These are phyloP conservation scores for Plasmodium berghei DNA, from an alignment of 169 alveolate species.

Conservation along the genomic window DNA sequence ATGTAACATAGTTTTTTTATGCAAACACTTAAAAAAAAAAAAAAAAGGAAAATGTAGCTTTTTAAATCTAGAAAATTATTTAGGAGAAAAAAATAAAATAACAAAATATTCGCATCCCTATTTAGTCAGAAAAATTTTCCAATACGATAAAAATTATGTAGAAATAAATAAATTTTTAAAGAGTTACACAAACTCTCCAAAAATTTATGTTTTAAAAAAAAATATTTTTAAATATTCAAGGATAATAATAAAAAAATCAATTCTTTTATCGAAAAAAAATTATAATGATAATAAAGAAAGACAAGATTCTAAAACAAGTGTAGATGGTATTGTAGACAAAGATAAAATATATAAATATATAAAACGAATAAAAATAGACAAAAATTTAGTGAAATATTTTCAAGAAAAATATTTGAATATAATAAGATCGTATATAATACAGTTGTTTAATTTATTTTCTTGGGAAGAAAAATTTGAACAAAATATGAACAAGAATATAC, in stretches of 20 bases:
- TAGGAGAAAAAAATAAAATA: background rate
- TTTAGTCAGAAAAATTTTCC: slow-evolving; percentile 24
- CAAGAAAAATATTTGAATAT: slow-evolving; percentile 16
- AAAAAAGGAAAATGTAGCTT: slow-evolving; percentile 2
- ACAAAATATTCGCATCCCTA: background rate
- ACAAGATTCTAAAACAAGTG: too few relatives aligned
- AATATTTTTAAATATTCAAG: background rate
- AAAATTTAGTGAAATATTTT: slow-evolving; percentile 7
- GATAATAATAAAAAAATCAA: too few relatives aligned
- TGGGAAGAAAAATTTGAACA: slow-evolving; percentile 45
- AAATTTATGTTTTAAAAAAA: slow-evolving; percentile 4
- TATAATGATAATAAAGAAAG: too few relatives aligned
- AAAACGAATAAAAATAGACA: slow-evolving; percentile 13
- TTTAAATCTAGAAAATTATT: background rate
- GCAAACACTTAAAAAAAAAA: background rate
- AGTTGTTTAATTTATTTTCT: slow-evolving; percentile 43
- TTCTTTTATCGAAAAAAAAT: too few relatives aligned
- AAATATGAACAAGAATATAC: slow-evolving; percentile 6
- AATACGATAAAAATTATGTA: slow-evolving; percentile 23
- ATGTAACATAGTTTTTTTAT: slow-evolving; percentile 10
- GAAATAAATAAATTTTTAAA: slow-evolving; percentile 49
- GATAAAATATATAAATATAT: slow-evolving; percentile 10
- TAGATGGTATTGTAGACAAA: background rate
- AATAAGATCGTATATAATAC: slow-evolving; percentile 26
- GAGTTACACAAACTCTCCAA: slow-evolving; percentile 9